Percentiles rank a stretch among this genome's conserved stretches.
Conservation (phyloP, 2,329 filamentous ascomycete genomes). For the Exophiala phaeomuriformis region DNA sequence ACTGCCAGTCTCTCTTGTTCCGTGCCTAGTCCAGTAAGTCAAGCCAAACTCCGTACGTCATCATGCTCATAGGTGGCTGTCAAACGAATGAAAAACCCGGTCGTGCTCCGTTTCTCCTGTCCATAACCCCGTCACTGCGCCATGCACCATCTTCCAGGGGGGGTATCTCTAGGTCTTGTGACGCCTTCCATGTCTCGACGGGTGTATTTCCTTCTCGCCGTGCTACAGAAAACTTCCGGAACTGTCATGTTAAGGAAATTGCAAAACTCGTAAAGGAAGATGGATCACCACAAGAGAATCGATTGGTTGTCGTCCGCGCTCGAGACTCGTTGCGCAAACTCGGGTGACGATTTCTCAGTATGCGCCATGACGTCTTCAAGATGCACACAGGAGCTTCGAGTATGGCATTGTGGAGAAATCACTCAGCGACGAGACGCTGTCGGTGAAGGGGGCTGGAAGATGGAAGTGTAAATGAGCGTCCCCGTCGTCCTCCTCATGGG, state of each 20-base stretch:
- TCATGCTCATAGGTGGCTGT: conserved; percentile 1
- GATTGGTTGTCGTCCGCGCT: neutral
- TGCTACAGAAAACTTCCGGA: conserved; percentile 6
- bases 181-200: neutral
- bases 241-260: conserved; percentile 7
- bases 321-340: neutral
- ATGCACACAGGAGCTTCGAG: conserved; percentile 24
- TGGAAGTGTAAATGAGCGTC: conserved; percentile 16
- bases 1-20: neutral
- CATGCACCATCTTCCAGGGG: conserved; percentile 14
- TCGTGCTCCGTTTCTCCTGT: conserved; percentile 1
- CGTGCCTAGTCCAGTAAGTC: conserved; percentile 1
- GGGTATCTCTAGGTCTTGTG: conserved; percentile 17
- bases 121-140: conserved; percentile 11
- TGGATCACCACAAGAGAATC: neutral
- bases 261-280: neutral
- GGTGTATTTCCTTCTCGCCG: conserved; percentile 2
- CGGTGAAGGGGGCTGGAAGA: conserved; percentile 14
- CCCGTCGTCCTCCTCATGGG: conserved; percentile 20
- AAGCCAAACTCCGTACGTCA: neutral
- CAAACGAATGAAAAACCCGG: conserved; percentile 4
- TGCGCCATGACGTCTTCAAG: conserved; percentile 12
- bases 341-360: neutral
- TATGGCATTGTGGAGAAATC: conserved; percentile 20
- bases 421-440: conserved; percentile 11